Conservation (phyloP, 345 rosid genomes). For the Pelargonium nanum region DNA sequence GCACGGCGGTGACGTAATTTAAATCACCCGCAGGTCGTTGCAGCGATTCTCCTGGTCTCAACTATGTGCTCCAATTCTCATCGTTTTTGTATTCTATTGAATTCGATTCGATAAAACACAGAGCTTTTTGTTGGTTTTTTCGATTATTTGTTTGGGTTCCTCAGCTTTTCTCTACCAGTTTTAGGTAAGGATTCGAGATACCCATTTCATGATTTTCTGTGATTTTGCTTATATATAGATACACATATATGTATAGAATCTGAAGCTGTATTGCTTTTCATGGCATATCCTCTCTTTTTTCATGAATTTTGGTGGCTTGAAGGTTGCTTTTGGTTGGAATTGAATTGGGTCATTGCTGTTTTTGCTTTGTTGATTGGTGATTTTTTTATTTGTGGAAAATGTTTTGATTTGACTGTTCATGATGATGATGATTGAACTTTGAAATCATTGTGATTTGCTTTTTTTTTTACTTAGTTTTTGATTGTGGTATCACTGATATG, state of each 20-base stretch:
- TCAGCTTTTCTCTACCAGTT: constrained; percentile 15
- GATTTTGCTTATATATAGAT: constrained; percentile 6
- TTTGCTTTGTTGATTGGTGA: background rate
- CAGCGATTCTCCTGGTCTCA: background rate
- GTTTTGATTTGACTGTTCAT: constrained; percentile 2
- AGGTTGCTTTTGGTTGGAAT: constrained; percentile 11
- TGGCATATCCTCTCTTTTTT: constrained; percentile 1
- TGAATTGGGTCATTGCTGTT: constrained; percentile 12
- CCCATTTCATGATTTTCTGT: constrained; percentile 8
- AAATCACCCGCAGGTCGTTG: constrained; percentile 4
- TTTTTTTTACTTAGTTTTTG: no score
- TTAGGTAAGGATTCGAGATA: constrained; percentile 23
- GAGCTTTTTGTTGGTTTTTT: background rate
- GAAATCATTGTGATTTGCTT: constrained; percentile 1
- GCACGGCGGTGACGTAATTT: constrained; percentile 27
- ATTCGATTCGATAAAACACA: constrained; percentile 10
- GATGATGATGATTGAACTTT: background rate
- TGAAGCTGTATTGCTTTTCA: constrained; percentile 2
- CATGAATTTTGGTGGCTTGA: constrained; percentile 7
- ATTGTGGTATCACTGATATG: background rate
- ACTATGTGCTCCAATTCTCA: background rate
- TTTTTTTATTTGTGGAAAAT: background rate
- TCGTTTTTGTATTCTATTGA: constrained; percentile 1
- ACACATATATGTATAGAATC: no score
- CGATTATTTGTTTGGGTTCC: constrained; percentile 9